Evolutionary conservation across 1,139 yeast genomes (phyloP).

Genomic region (Candida tunisiensis): DNA sequence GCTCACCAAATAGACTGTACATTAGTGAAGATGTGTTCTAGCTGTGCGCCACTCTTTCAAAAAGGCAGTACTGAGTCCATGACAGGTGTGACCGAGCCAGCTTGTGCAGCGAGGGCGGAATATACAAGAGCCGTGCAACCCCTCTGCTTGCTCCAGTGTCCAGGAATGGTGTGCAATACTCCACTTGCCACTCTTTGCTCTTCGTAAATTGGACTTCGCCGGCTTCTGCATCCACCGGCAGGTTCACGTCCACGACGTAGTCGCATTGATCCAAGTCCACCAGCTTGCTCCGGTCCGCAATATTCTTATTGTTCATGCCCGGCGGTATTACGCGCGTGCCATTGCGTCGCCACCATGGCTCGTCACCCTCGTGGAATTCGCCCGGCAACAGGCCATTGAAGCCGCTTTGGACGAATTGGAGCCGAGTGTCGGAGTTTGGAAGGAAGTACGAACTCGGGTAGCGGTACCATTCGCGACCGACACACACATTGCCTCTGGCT

Average conservation of each 20-base stretch:
- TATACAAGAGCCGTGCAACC: conserved; percentile 22
- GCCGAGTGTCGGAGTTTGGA: conserved; percentile 38
- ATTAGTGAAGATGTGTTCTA: neutral
- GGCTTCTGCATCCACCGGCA: conserved; percentile 11
- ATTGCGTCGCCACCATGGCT: conserved; percentile 13
- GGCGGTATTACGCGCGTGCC: conserved; percentile 28
- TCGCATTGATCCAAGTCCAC: conserved; percentile 14
- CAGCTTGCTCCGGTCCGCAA: conserved; percentile 19
- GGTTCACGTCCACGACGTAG: conserved; percentile 18
- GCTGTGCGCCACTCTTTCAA: neutral
- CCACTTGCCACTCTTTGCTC: conserved; percentile 16
- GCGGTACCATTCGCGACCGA: conserved; percentile 92
- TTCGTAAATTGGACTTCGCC: conserved; percentile 10
- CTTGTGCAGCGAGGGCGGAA: conserved; percentile 15
- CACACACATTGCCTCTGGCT: conserved; percentile 47
- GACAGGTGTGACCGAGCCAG: conserved; percentile 8
- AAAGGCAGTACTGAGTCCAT: conserved; percentile 14
- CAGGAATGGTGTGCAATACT: conserved; percentile 21
- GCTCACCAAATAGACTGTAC: conserved; percentile 9
- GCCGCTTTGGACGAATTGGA: conserved; percentile 56
- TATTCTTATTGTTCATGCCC: conserved; percentile 60
- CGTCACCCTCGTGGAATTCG: conserved; percentile 41
- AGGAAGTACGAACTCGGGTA: conserved; percentile 79
- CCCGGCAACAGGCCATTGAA: conserved; percentile 85
- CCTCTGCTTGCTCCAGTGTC: conserved; percentile 22